Base-by-base conservation (phyloP, 2,329 filamentous ascomycete species). In the Sarocladium oryzae region DNA sequence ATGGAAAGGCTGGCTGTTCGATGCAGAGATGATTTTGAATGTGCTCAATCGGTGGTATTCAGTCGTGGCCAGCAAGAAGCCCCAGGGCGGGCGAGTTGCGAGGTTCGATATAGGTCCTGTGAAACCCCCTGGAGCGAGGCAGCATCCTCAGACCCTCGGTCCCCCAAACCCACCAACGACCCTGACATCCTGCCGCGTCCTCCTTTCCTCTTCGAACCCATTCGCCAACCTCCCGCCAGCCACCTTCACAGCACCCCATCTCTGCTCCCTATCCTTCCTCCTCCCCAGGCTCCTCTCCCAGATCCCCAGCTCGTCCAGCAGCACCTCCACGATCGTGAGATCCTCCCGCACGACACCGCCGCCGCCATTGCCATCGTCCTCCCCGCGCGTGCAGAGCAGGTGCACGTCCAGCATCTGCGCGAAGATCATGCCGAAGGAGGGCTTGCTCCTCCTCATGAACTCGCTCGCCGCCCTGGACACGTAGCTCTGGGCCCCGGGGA, bases 371-470 rank as follows among this genome's bases (percentile, higher is more conserved):
- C 68, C 72, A 46, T 77, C 75, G 1, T 49, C 61, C 15, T 59
- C 61, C 4, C 60, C 61, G 2, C 60, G 60, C 4, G 72, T 75
- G 53, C 75, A 72, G 2, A 84, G 65, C 4, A 84, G 56, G 54
- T 83, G 79, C 16, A 82, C 49, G 41, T 81, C 73, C 0, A 80
- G 65, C 37, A 82, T 67, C 61, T 79, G 74, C 5, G 72, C 58
- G 55, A 84, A 84, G 4, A 77, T 70, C 13, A 72, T 65, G 4
- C 80, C 80, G 51, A 80, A 81, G 15, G 69, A 69, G 5, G 77
- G 76, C 53, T 74, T 79, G 54, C 67, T 73, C 50, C 64, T 60
- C 8, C 63, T 58, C 20, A 58, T 40, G 23, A 55, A 53, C 30
- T 43, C 57, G 35, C 57, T 51, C 36, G 53, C 53, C n/a, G 55